Evolutionary conservation across 805 yeast species (phyloP).

Genomic region (Cephaloascus fragrans): DNA sequence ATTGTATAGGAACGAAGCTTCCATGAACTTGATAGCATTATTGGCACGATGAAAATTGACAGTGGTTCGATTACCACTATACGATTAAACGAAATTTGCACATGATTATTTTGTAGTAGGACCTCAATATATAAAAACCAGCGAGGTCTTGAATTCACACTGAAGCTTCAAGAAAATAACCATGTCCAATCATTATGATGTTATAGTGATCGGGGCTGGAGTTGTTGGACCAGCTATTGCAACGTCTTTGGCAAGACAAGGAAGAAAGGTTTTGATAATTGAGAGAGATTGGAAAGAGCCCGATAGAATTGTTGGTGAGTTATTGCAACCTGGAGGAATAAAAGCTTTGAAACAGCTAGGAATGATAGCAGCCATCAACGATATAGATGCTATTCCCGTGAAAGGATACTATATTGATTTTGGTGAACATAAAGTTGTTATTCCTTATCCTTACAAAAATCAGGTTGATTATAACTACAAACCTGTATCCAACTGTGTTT

Average conservation of each 20-base stretch:
- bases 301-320: slow-evolving; percentile 94
- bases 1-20: too few species aligned
- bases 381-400: slow-evolving; percentile 68
- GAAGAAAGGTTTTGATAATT: slow-evolving; percentile 65
- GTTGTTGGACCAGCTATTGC: slow-evolving; percentile 94
- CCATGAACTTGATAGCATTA: too few species aligned
- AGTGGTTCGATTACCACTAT: too few species aligned
- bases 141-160: too few species aligned
- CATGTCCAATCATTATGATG: slow-evolving; percentile 43
- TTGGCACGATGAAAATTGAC: too few species aligned
- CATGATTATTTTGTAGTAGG: too few species aligned
- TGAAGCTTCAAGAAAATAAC: too few species aligned
- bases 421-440: slow-evolving; percentile 42
- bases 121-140: too few species aligned
- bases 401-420: slow-evolving; percentile 76
- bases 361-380: slow-evolving; percentile 63
- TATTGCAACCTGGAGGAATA: slow-evolving; percentile 95
- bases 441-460: slow-evolving; percentile 67
- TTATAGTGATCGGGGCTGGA: slow-evolving; percentile 96
- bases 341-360: slow-evolving; percentile 77
- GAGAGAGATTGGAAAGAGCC: slow-evolving; percentile 92
- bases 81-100: too few species aligned
- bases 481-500: slow-evolving; percentile 47
- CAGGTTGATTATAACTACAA: slow-evolving; percentile 30
- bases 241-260: slow-evolving; percentile 82